Evolutionary conservation across 805 yeast species (phyloP).

Genomic region (Hanseniaspora pseudoguilliermondii): DNA sequence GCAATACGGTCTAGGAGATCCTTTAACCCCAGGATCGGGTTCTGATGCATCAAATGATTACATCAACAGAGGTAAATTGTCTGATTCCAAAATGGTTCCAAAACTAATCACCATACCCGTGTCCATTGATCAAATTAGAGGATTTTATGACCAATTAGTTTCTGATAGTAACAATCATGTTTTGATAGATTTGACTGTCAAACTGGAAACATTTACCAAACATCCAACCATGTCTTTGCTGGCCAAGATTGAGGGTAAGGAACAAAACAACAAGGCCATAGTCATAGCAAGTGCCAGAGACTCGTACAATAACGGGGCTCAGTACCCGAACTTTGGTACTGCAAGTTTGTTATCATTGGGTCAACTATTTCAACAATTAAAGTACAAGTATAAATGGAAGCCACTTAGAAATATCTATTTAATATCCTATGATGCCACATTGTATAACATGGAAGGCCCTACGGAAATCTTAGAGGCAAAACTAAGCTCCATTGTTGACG

Average conservation of each 20-base stretch:
- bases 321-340: conserved; percentile 61
- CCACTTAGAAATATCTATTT: conserved; percentile 76
- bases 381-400: conserved; percentile 56
- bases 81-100: conserved; percentile 43
- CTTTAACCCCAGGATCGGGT: conserved; percentile 67
- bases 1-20: conserved; percentile 60
- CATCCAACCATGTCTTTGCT: conserved; percentile 70
- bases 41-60: conserved; percentile 31
- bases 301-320: conserved; percentile 62
- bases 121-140: conserved; percentile 56
- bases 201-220: conserved; percentile 35
- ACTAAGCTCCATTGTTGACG: conserved; percentile 39
- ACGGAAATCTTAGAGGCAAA: conserved; percentile 58
- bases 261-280: conserved; percentile 59
- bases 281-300: conserved; percentile 78
- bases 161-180: conserved; percentile 19
- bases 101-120: conserved; percentile 67
- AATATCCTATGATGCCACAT: conserved; percentile 70
- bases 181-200: conserved; percentile 26
- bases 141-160: conserved; percentile 24
- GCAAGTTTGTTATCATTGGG: conserved; percentile 59
- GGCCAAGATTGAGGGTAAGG: conserved; percentile 67
- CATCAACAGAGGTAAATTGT: conserved; percentile 23
- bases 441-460: conserved; percentile 75
- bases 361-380: conserved; percentile 51